Percentiles rank a stretch among this genome's conserved stretches.
phyloP scores from a whole-genome alignment of 2,329 filamentous ascomycete species.

The Aspergillus fructus region DNA sequence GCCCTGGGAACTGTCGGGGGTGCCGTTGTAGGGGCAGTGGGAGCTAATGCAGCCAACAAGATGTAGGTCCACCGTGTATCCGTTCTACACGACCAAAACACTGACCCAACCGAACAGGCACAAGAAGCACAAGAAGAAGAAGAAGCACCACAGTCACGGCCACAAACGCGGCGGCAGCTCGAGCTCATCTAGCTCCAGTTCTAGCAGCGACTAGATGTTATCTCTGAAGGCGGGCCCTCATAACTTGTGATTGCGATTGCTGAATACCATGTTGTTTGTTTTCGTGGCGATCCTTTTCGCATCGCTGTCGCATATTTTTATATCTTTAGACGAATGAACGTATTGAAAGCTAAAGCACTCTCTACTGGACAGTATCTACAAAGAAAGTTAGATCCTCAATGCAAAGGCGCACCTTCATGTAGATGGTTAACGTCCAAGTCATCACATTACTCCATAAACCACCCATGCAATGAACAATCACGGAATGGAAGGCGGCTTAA shows the following conservation, averaged over 20 bases:
- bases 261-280: not conserved
- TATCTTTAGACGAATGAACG: slow-evolving; percentile 5
- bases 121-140: slow-evolving; percentile 28
- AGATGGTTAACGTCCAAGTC: not conserved
- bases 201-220: slow-evolving; percentile 21
- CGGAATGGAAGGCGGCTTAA: not conserved
- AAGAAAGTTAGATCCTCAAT: not conserved
- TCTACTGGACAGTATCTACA: not conserved
- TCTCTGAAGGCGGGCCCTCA: not conserved
- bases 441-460: not conserved
- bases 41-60: slow-evolving; percentile 30
- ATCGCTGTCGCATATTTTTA: not conserved
- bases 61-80: slow-evolving; percentile 21
- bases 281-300: not conserved
- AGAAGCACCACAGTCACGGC: slow-evolving; percentile 25
- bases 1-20: slow-evolving; percentile 34
- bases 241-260: not conserved
- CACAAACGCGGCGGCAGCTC: slow-evolving; percentile 16
- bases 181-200: slow-evolving; percentile 18
- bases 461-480: not conserved
- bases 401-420: not conserved
- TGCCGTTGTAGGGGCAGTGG: slow-evolving; percentile 32
- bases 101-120: slow-evolving; percentile 16
- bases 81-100: not conserved
- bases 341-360: not conserved